These are phyloP conservation scores for sweet orange (Citrus sinensis) DNA, from an alignment of 345 rosid species.

Conservation along the genomic window DNA sequence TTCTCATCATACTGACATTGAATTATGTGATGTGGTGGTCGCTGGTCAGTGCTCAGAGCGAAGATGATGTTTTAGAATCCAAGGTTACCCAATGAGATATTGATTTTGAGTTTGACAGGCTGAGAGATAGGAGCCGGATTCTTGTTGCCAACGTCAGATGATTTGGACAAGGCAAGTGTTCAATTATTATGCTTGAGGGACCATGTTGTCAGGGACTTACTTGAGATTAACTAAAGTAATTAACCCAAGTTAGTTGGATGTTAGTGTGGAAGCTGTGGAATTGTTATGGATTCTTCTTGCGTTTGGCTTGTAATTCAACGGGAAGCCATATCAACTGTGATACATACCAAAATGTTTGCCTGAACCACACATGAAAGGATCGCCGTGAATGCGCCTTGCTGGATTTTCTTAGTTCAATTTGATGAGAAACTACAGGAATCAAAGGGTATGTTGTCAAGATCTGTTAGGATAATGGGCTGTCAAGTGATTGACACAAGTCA, in stretches of 20 bases:
- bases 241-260: conserved; percentile 1
- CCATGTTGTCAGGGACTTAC: conserved; percentile 5
- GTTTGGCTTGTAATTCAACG: background rate
- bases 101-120: background rate
- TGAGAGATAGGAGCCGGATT: conserved; percentile 7
- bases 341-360: background rate
- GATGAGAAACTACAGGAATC: no score
- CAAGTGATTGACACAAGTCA: background rate
- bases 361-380: background rate
- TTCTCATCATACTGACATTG: background rate
- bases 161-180: conserved; percentile 18
- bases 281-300: background rate
- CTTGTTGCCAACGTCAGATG: conserved; percentile 16
- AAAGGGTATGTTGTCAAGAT: background rate
- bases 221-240: background rate
- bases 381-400: background rate
- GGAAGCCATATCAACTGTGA: background rate
- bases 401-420: no score
- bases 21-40: background rate
- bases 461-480: background rate
- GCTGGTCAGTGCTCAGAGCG: background rate
- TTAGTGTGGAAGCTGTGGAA: background rate
- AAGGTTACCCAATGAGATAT: conserved; percentile 6
- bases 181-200: conserved; percentile 23
- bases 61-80: conserved; percentile 16